Base-by-base conservation (phyloP, 2,329 filamentous ascomycete genomes). In the Pezicula carpinea region DNA sequence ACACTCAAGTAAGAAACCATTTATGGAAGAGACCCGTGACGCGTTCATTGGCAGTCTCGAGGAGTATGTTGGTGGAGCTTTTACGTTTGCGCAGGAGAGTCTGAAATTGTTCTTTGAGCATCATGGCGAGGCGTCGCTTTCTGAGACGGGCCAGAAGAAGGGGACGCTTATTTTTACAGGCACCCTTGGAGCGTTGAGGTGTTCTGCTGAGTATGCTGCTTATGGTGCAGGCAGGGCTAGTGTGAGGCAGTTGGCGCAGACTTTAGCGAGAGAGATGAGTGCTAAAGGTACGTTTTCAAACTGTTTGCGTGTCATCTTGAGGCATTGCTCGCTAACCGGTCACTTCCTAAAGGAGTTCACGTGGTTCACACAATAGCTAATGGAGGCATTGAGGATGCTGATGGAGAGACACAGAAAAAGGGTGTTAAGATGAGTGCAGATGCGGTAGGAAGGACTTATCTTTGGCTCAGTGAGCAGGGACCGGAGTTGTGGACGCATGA, bases 341-440 rank as follows among this genome's bases (percentile, higher is more conserved):
- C 26, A 8, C 3, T 29, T 53, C 67, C 69, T 15, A 73, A 71
- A 50, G 77, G 77, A 2, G 62, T 82, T 0, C 76, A 82, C 59
- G 75, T 80, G 3, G 75, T 75, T n/a, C 78, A 82, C 61, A 70
- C 77, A 3, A 76, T 82, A 50, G 76, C 74, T 1, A 81, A 81
- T 56, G 76, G 76, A 0, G 63, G 60, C 0, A 80, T 81, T 46
- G 66, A 64, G 23, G 77, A 80, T 56, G 73, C 72, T 46, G 64
- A 75, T 22, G 69, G 68, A 1, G 70, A 75, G 46, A 71, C 72
- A 22, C 51, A 57, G 42, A 57, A 22, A 54, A 67, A 56, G 0
- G 76, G 77, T 3, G 77, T 76, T 67, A 75, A 72, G 48, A 82
- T 81, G 66, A 74, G 73, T 43, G 75, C 76, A 0, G 76, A 81